phyloP scores from a whole-genome alignment of 2,329 filamentous ascomycete genomes.

The Beauveria sp. region DNA sequence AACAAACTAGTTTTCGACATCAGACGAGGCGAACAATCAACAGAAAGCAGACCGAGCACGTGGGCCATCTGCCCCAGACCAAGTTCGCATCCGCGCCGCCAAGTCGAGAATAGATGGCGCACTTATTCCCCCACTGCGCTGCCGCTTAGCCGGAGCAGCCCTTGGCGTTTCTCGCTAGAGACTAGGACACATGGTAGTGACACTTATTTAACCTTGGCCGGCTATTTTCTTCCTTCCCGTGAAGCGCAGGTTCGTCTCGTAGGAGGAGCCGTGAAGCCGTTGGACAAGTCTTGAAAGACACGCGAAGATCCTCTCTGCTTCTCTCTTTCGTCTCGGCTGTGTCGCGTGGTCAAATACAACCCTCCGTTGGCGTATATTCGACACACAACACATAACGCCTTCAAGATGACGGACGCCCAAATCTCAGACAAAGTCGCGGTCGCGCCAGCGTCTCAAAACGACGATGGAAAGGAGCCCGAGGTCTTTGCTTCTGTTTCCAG shows the following conservation, averaged over 20 bases:
- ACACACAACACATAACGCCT: neutral
- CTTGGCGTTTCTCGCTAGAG: neutral
- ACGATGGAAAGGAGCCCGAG: neutral
- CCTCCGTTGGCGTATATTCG: neutral
- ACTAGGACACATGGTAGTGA: neutral
- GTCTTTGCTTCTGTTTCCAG: neutral
- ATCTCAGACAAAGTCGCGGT: slow-evolving; percentile 3
- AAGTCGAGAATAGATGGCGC: neutral
- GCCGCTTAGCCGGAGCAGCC: slow-evolving; percentile 6
- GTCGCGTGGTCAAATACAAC: neutral
- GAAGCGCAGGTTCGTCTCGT: neutral
- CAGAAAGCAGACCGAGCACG: neutral
- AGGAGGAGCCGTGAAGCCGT: neutral
- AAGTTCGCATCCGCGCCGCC: neutral
- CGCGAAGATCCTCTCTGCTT: neutral
- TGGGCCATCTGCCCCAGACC: slow-evolving; percentile 2
- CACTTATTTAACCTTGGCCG: neutral
- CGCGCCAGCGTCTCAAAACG: neutral
- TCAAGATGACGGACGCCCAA: neutral
- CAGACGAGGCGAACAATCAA: neutral
- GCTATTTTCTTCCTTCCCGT: neutral
- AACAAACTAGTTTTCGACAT: neutral
- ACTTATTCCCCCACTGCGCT: slow-evolving; percentile 7
- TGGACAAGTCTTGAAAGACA: neutral
- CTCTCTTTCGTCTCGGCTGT: neutral